Evolutionary conservation across 2,329 filamentous ascomycete species (phyloP), one percentile per base, ranked within the genome.

Genomic region (Nothomitra cinnamomea): DNA sequence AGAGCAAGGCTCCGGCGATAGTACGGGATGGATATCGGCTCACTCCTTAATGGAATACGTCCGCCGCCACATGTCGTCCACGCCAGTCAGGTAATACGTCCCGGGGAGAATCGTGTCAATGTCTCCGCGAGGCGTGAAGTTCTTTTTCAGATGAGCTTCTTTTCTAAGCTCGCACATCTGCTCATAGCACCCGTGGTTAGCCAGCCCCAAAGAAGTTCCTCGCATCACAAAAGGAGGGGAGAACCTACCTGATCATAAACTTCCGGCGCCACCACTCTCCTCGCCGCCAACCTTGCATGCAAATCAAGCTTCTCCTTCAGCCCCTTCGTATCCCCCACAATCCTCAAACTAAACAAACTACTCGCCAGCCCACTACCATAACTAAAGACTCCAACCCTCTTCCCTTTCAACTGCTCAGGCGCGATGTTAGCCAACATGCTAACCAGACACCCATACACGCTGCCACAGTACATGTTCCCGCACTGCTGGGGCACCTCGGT

Each of bases 1-100:
- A n/a, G n/a, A n/a, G n/a, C n/a, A n/a, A n/a, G n/a, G n/a, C n/a
- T n/a, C n/a, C n/a, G n/a, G n/a, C n/a, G n/a, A n/a, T n/a, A n/a
- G n/a, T n/a, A n/a, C n/a, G n/a, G n/a, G n/a, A n/a, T n/a, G n/a
- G n/a, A n/a, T n/a, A n/a, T n/a, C n/a, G n/a, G n/a, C n/a, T n/a
- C n/a, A n/a, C n/a, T n/a, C 81, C 77, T 89, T 85, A 71, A 89
- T 66, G 54, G 75, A 70, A 70, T 92, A 92, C 65, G 78, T 77
- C 63, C 86, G 79, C 72, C 84, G 82, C 80, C 86, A 92, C 84
- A 87, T 87, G 61, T 87, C 84, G 64, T 92, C 85, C 49, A 92
- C 77, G 66, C 82, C 80, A 64, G 79, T 79, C 56, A 92, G 76
- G 72, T 89, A 92, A 73, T 90, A 92, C 21, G 80, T 80, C 56